phyloP scores from a whole-genome alignment of 1,284 basidiomycete genomes.

The Ustilago xerochloae region DNA sequence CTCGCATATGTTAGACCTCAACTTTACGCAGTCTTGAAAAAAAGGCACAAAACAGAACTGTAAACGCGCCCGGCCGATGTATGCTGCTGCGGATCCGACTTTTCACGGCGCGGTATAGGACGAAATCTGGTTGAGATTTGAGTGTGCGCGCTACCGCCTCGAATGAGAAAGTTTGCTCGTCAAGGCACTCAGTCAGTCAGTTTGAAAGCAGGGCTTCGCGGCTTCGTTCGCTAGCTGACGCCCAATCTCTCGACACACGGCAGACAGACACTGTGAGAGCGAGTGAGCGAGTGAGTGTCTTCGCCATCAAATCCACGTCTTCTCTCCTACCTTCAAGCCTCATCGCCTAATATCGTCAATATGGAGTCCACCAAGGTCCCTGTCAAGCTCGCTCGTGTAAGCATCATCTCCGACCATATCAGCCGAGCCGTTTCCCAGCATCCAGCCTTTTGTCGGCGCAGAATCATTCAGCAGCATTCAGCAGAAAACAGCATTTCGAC shows the following conservation, averaged over 20 bases:
- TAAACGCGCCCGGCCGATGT: no score
- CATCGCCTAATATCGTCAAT: constrained; percentile 48
- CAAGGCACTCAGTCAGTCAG: neutral
- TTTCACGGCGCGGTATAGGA: neutral
- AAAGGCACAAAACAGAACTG: no score
- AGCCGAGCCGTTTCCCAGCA: neutral
- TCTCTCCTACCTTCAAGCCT: constrained; percentile 30
- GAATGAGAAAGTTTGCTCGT: no score
- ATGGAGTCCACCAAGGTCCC: constrained; percentile 58
- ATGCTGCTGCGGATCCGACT: neutral
- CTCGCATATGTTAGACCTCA: neutral
- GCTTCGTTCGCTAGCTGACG: no score
- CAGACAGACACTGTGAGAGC: neutral
- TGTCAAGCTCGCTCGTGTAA: constrained; percentile 58
- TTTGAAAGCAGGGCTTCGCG: neutral
- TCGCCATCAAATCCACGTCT: constrained; percentile 23
- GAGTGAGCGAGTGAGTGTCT: constrained; percentile 3
- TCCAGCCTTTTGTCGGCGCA: neutral
- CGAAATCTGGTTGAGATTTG: neutral
- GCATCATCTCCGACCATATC: constrained; percentile 23
- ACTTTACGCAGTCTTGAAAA: neutral
- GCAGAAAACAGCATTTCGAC: no score
- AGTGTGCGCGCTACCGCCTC: neutral
- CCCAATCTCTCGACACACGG: neutral
- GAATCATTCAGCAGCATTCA: neutral